phyloP scores from a whole-genome alignment of 306 rosid species.

The Luffa aegyptiaca region DNA sequence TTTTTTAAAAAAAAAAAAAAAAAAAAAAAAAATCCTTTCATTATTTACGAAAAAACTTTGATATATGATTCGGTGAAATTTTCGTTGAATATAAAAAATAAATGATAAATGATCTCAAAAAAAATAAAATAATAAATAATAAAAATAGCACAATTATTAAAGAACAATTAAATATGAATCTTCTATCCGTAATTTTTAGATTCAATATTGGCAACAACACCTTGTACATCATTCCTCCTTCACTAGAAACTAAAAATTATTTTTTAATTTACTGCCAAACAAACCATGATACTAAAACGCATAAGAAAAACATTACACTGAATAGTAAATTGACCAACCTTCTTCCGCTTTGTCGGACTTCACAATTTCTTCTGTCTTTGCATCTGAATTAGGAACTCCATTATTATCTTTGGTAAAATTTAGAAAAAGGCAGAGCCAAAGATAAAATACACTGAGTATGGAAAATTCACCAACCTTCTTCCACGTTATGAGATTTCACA shows the following conservation, averaged over 20 bases:
- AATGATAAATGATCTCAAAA: no score
- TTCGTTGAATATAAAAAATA: not conserved
- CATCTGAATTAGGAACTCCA: conserved; percentile 46
- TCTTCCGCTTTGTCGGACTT: conserved; percentile 21
- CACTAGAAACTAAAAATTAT: not conserved
- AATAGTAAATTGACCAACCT: not conserved
- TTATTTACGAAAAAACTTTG: not conserved
- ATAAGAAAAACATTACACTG: not conserved
- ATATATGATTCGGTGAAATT: not conserved
- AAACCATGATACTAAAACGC: not conserved
- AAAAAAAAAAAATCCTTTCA: not conserved
- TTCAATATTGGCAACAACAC: not conserved
- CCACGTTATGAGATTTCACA: conserved; percentile 27
- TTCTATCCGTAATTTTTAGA: not conserved
- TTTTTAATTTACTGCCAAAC: not conserved
- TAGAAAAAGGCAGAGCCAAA: conserved; percentile 12
- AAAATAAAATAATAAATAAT: no score
- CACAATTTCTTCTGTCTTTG: conserved; percentile 45
- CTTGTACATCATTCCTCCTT: not conserved
- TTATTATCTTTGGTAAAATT: conserved; percentile 49
- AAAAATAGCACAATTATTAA: not conserved
- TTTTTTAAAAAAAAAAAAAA: not conserved
- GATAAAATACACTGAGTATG: not conserved
- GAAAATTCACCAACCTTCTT: not conserved
- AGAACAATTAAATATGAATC: not conserved